A percentile compares a stretch with the other conserved stretches of the same genome.
phyloP scores from a whole-genome alignment of 1,284 basidiomycete species.

The Cutaneotrichosporon sp. region DNA sequence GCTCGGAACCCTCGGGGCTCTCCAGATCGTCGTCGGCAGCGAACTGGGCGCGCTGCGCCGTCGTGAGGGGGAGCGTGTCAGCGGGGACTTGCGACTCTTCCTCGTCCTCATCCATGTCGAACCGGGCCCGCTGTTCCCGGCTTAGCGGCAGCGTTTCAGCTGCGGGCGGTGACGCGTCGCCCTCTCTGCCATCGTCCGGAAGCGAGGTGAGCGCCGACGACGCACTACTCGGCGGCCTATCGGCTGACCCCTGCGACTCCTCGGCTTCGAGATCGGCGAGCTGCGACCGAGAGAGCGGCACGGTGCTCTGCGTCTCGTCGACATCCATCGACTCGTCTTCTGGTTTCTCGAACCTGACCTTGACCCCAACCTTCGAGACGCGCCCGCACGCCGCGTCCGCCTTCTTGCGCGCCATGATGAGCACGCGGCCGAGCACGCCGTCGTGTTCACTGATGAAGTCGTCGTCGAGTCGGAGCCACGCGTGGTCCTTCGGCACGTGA shows the following conservation, averaged over 20 bases:
- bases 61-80: background rate
- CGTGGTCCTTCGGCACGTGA: background rate
- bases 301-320: background rate
- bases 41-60: background rate
- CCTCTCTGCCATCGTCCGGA: background rate
- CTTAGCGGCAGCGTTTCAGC: background rate
- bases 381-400: background rate
- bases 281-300: background rate
- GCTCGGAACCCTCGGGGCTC: background rate
- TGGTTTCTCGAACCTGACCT: background rate
- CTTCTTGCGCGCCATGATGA: background rate
- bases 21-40: background rate
- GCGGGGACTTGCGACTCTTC: background rate
- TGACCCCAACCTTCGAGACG: background rate
- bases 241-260: background rate
- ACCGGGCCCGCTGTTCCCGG: background rate
- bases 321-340: background rate
- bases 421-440: conserved; percentile 3
- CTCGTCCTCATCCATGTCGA: background rate
- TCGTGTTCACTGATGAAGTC: background rate
- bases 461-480: background rate
- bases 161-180: background rate
- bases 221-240: too few species aligned
- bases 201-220: background rate
- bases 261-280: background rate